Evolutionary conservation across 139 green algal species (phyloP).

Genomic region (Tetradesmus lagerheimii): DNA sequence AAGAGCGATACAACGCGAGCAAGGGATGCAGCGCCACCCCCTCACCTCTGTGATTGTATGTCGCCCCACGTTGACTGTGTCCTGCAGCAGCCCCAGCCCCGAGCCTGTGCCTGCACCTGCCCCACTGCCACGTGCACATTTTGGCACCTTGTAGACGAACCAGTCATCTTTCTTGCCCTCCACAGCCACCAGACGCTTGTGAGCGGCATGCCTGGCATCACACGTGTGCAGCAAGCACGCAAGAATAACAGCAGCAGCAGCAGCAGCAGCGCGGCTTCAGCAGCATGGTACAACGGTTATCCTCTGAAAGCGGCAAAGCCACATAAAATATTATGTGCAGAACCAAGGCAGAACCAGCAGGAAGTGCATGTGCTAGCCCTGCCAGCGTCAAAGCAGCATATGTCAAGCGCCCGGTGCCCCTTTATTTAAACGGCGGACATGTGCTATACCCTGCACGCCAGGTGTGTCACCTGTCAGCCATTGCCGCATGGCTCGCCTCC

Average conservation of each 20-base stretch:
- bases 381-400: no score
- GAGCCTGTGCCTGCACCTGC: background rate
- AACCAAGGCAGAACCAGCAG: no score
- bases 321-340: no score
- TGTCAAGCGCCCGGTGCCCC: no score
- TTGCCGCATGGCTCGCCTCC: conserved; percentile 40
- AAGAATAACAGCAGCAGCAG: background rate
- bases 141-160: conserved; percentile 48
- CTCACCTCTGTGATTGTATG: conserved; percentile 45
- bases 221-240: background rate
- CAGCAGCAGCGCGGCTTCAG: background rate
- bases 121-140: background rate
- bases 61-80: conserved; percentile 34
- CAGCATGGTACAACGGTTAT: no score
- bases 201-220: conserved; percentile 32
- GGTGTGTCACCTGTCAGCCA: conserved; percentile 11
- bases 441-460: background rate
- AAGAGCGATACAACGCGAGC: no score
- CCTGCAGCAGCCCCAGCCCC: background rate
- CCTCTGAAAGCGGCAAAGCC: no score
- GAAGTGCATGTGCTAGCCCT: no score
- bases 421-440: no score
- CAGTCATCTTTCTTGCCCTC: conserved; percentile 34
- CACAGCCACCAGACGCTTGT: conserved; percentile 52
- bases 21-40: no score